Conservation (phyloP, 768 basidiomycete species). For the Butyriboletus loyo region DNA sequence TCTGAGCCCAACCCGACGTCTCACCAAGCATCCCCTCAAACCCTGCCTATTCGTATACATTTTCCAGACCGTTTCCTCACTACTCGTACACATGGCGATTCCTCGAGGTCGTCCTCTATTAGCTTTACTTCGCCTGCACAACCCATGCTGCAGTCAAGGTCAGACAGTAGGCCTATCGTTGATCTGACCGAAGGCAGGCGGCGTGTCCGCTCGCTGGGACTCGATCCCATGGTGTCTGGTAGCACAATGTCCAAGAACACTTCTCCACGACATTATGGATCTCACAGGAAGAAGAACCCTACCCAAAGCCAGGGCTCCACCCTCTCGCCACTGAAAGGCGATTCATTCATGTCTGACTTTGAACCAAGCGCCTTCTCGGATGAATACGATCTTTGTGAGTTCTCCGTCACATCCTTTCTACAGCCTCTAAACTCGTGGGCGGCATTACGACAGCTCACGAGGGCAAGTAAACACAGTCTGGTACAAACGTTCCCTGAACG, state of each 20-base stretch:
- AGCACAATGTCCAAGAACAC: slow-evolving; percentile 13
- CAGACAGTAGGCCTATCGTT: slow-evolving; percentile 7
- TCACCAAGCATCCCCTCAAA: slow-evolving; percentile 10
- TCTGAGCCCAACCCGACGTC: slow-evolving; percentile 20
- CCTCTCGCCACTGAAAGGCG: slow-evolving; percentile 25
- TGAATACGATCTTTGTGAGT: slow-evolving; percentile 76
- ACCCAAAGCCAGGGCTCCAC: slow-evolving; percentile 12
- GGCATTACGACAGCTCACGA: slow-evolving; percentile 55
- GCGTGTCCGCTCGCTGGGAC: slow-evolving; percentile 22
- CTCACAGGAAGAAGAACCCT: slow-evolving; percentile 19
- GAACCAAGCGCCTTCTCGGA: slow-evolving; percentile 56
- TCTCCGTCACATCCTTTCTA: neutral
- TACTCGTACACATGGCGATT: slow-evolving; percentile 22
- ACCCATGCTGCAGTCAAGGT: slow-evolving; percentile 12
- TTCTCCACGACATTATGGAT: slow-evolving; percentile 12
- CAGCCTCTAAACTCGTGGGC: slow-evolving; percentile 11
- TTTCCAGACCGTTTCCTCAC: slow-evolving; percentile 34
- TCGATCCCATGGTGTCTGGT: slow-evolving; percentile 13
- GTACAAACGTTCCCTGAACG: slow-evolving; percentile 10
- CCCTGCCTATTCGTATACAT: slow-evolving; percentile 29
- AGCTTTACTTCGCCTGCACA: slow-evolving; percentile 18
- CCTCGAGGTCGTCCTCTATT: slow-evolving; percentile 33
- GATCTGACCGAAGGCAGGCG: slow-evolving; percentile 15
- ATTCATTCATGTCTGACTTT: slow-evolving; percentile 31
- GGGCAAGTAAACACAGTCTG: slow-evolving; percentile 44